A percentile compares a stretch with the other conserved stretches of the same genome.
These are phyloP conservation scores for Trametes cubensis DNA, from an alignment of 768 basidiomycete genomes.

Conservation along the genomic window DNA sequence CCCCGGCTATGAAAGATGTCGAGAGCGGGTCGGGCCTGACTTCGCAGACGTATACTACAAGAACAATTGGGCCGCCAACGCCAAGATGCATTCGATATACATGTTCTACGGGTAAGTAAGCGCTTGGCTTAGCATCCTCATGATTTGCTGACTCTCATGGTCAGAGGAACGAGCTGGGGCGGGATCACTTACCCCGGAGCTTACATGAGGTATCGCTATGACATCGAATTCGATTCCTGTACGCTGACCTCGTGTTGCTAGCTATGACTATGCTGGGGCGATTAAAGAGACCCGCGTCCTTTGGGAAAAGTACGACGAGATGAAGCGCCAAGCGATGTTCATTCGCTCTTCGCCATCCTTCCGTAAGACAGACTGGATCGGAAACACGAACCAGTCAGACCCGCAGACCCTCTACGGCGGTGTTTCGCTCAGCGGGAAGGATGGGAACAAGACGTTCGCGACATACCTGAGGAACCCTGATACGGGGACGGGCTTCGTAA, in stretches of 20 bases:
- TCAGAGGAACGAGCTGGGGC: slow-evolving; percentile 87
- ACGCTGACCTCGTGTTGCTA: too few relatives aligned
- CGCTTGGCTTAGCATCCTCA: not conserved
- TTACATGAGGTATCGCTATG: slow-evolving; percentile 68
- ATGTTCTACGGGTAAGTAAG: slow-evolving; percentile 75
- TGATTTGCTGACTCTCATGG: slow-evolving; percentile 1
- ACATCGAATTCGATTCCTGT: too few relatives aligned
- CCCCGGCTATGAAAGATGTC: slow-evolving; percentile 70
- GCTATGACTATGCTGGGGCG: slow-evolving; percentile 81
- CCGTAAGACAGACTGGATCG: slow-evolving; percentile 77
- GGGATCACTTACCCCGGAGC: slow-evolving; percentile 77
- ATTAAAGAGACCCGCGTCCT: slow-evolving; percentile 70
- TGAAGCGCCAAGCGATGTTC: slow-evolving; percentile 80
- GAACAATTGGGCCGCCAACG: slow-evolving; percentile 78
- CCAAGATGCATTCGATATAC: slow-evolving; percentile 81
- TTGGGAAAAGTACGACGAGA: slow-evolving; percentile 70
- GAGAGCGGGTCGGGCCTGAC: slow-evolving; percentile 65
- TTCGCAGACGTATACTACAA: slow-evolving; percentile 82
- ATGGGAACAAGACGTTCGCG: slow-evolving; percentile 53
- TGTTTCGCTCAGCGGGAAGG: slow-evolving; percentile 37
- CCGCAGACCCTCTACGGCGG: slow-evolving; percentile 12
- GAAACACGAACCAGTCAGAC: slow-evolving; percentile 56
- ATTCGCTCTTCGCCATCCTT: slow-evolving; percentile 78
- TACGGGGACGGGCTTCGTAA: slow-evolving; percentile 64
- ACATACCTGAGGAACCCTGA: slow-evolving; percentile 73